Evolutionary conservation across 169 alveolate species (phyloP).

Genomic region (Plasmodium malariae): DNA sequence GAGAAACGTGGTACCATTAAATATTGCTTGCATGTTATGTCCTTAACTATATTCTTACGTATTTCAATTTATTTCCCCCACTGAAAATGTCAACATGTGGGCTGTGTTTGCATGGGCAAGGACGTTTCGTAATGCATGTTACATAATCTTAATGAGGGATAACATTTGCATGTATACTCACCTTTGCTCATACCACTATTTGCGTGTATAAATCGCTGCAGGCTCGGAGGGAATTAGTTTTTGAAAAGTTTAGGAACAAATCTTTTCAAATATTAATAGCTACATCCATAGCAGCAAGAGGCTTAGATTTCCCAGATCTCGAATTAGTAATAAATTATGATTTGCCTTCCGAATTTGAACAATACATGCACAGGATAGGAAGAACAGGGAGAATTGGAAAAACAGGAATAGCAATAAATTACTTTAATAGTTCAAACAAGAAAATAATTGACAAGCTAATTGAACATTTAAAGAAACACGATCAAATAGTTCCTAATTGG

Average conservation of each 20-base stretch:
- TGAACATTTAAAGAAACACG: slow-evolving; percentile 81
- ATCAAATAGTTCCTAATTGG: slow-evolving; percentile 86
- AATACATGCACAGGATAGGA: slow-evolving; percentile 99
- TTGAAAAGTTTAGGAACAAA: slow-evolving; percentile 26
- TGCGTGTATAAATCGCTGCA: not conserved
- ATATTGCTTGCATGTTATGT: no score
- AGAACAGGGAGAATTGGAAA: slow-evolving; percentile 99
- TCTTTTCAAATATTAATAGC: slow-evolving; percentile 94
- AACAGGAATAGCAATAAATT: slow-evolving; percentile 96
- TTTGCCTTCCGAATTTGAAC: slow-evolving; percentile 99
- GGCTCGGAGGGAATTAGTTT: slow-evolving; percentile 36
- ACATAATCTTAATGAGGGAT: no score
- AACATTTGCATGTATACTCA: no score
- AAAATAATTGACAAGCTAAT: slow-evolving; percentile 90
- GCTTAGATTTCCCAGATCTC: slow-evolving; percentile 96
- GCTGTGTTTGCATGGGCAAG: no score
- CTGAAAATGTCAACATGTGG: not conserved
- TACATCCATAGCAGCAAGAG: slow-evolving; percentile 99
- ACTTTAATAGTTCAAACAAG: slow-evolving; percentile 91
- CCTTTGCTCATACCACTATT: no score
- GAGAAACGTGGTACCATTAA: no score
- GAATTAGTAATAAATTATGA: slow-evolving; percentile 96
- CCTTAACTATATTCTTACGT: no score
- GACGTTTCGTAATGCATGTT: no score
- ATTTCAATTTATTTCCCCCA: not conserved